phyloP scores from a whole-genome alignment of 306 rosid genomes.

The Acmispon strigosus region DNA sequence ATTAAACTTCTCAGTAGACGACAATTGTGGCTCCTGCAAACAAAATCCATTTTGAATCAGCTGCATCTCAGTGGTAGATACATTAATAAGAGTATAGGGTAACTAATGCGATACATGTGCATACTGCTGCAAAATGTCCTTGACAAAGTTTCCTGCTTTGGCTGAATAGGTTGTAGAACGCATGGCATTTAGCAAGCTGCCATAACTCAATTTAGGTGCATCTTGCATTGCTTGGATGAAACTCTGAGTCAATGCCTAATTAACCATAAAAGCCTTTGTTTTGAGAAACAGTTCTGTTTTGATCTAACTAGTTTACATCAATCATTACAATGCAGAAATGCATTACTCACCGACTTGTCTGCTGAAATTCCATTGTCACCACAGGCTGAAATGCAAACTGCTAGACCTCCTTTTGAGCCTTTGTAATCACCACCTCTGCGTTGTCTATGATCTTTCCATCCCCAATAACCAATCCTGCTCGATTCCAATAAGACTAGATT shows the following conservation, averaged over 20 bases:
- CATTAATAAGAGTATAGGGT: background rate
- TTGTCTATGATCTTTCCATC: conserved; percentile 34
- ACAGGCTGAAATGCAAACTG: conserved; percentile 42
- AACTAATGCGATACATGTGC: conserved; percentile 24
- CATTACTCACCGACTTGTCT: conserved; percentile 38
- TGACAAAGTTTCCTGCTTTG: conserved; percentile 20
- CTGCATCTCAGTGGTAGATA: too few relatives aligned
- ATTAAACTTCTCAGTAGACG: too few relatives aligned
- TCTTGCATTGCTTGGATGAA: conserved; percentile 50
- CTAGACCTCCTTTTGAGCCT: conserved; percentile 49
- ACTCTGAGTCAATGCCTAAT: conserved; percentile 60
- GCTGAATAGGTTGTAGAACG: conserved; percentile 33
- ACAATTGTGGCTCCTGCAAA: conserved; percentile 54
- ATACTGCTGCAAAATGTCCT: conserved; percentile 14
- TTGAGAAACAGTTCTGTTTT: background rate
- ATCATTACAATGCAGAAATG: background rate
- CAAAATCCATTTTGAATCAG: conserved; percentile 5
- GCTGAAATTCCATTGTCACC: conserved; percentile 32
- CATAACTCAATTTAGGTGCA: conserved; percentile 42
- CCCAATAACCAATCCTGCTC: conserved; percentile 27
- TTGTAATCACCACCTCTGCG: conserved; percentile 23
- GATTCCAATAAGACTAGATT: background rate
- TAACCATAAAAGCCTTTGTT: background rate
- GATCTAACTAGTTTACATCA: background rate
- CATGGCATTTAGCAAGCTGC: conserved; percentile 39